Evolutionary conservation across 495 filamentous ascomycete species (phyloP).

Genomic region (Penicillium macrosclerotiorum): DNA sequence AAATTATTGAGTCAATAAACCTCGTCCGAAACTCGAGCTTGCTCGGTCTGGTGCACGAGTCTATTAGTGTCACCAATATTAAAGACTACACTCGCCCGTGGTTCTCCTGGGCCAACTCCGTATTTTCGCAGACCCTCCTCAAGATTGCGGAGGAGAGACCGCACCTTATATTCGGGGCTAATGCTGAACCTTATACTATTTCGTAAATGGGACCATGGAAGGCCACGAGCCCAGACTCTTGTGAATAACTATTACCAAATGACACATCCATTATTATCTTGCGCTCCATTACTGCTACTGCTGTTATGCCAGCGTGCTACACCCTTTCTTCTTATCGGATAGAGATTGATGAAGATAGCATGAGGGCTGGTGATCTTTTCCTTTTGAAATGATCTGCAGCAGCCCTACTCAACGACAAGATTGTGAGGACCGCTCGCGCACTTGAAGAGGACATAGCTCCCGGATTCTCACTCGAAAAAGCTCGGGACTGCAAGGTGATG

Average conservation of each 20-base stretch:
- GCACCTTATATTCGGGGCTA: slow-evolving; percentile 76
- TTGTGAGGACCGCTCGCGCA: too few relatives aligned
- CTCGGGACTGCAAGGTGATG: background rate
- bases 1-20: slow-evolving; percentile 71
- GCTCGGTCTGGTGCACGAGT: slow-evolving; percentile 88
- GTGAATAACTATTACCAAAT: background rate
- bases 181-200: slow-evolving; percentile 38
- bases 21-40: slow-evolving; percentile 69
- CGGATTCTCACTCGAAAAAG: background rate
- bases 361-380: too few relatives aligned
- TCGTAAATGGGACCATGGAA: background rate
- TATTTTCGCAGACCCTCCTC: slow-evolving; percentile 91
- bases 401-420: too few relatives aligned
- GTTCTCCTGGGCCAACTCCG: slow-evolving; percentile 98
- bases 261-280: too few relatives aligned
- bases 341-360: too few relatives aligned
- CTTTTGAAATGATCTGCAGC: too few relatives aligned
- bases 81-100: slow-evolving; percentile 81
- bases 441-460: too few relatives aligned
- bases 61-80: slow-evolving; percentile 75
- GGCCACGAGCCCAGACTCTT: background rate
- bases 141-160: slow-evolving; percentile 85
- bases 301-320: too few relatives aligned
- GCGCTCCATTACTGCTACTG: too few relatives aligned
- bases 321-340: too few relatives aligned